Conservation (phyloP, 2,329 filamentous ascomycete genomes). For the Aspergillus awamori region DNA sequence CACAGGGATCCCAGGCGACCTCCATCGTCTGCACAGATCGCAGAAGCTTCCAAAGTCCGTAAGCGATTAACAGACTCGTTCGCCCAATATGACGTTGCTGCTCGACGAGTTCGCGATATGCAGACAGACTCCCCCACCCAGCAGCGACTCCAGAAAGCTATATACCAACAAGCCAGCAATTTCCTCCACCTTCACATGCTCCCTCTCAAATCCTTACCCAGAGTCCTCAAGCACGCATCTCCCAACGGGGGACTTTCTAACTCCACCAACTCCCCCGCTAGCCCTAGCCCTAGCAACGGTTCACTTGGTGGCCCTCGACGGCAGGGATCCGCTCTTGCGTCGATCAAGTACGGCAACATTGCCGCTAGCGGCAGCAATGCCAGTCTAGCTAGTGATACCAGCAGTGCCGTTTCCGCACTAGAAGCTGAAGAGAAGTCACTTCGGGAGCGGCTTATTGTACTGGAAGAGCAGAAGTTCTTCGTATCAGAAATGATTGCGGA, state of each 20-base stretch:
- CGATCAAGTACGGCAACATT: slow-evolving; percentile 61
- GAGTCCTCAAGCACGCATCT: slow-evolving; percentile 65
- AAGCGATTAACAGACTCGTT: slow-evolving; percentile 88
- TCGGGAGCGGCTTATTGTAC: slow-evolving; percentile 75
- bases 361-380: slow-evolving; percentile 53
- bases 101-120: slow-evolving; percentile 77
- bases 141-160: slow-evolving; percentile 72
- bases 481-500: slow-evolving; percentile 82
- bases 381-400: slow-evolving; percentile 57
- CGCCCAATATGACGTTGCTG: slow-evolving; percentile 80
- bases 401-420: slow-evolving; percentile 64
- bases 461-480: slow-evolving; percentile 90
- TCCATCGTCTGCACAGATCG: slow-evolving; percentile 69
- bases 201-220: slow-evolving; percentile 74
- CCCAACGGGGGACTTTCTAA: slow-evolving; percentile 49
- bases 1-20: slow-evolving; percentile 64
- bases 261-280: slow-evolving; percentile 27
- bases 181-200: slow-evolving; percentile 92
- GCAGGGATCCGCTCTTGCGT: slow-evolving; percentile 54
- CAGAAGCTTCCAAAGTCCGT: slow-evolving; percentile 86
- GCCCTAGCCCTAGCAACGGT: slow-evolving; percentile 23
- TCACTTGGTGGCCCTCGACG: slow-evolving; percentile 31
- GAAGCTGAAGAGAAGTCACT: slow-evolving; percentile 84
- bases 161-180: slow-evolving; percentile 78
- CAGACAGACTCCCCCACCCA: slow-evolving; percentile 73